A percentile compares a stretch with the other conserved stretches of the same genome.
Conservation (phyloP, 2,329 filamentous ascomycete species). For the Huntiella omanensis region DNA sequence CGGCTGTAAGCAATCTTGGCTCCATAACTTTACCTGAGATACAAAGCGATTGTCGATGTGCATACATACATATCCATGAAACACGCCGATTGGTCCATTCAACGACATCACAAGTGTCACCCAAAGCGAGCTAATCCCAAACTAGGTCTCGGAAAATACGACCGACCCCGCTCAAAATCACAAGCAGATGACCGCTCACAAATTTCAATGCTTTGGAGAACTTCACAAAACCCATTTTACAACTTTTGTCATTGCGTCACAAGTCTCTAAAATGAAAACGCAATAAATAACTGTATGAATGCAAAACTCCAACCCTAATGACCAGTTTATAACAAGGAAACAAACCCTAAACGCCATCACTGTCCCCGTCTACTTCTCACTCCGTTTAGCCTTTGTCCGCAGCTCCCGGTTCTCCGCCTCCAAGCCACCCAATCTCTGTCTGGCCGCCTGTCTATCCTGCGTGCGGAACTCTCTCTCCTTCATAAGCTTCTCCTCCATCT, state of each 20-base stretch:
- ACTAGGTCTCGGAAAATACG: too few relatives aligned
- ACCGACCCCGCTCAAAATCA: too few relatives aligned
- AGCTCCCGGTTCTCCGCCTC: constrained; percentile 55
- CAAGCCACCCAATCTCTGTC: constrained; percentile 61
- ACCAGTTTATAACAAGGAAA: neutral
- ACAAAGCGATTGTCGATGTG: too few relatives aligned
- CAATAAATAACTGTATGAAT: neutral
- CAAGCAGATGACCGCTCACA: too few relatives aligned
- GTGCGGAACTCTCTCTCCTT: constrained; percentile 73
- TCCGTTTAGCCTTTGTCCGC: constrained; percentile 36
- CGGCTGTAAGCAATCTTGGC: too few relatives aligned
- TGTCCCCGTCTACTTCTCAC: constrained; percentile 4
- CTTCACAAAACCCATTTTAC: neutral
- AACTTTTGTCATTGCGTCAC: neutral
- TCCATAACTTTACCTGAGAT: too few relatives aligned
- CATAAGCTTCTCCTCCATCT: constrained; percentile 76
- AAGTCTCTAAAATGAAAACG: neutral
- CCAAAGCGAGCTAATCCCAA: too few relatives aligned
- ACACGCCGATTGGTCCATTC: too few relatives aligned
- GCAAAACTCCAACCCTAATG: neutral
- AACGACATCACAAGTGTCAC: too few relatives aligned
- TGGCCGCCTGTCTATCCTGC: constrained; percentile 66
- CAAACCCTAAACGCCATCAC: neutral
- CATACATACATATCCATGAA: too few relatives aligned
- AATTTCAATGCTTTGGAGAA: neutral